Evolutionary conservation across 352 stramenopile species (phyloP), one percentile per base, ranked within the genome.

Genomic region (Phytopythium boreale): DNA sequence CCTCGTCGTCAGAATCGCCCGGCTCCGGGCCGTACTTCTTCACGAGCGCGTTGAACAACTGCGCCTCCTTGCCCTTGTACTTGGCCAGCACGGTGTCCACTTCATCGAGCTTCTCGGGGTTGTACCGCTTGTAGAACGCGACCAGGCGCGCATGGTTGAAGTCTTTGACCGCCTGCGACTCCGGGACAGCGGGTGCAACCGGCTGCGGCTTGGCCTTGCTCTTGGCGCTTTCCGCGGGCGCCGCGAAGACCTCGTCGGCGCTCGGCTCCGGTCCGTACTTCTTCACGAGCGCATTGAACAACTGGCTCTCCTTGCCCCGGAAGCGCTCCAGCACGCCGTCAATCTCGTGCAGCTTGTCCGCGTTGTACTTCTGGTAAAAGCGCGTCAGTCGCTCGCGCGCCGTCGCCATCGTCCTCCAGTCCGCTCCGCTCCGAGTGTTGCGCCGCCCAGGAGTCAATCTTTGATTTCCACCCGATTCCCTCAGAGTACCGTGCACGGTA

Each of bases 341-440:
- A 56, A 92, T 87, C 69, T 94, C 86, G 51, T 90, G 71, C 67
- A 92, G 70, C 79, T 94, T 94, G 65, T 91, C 77, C 20, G 79
- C 68, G 64, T 92, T 94, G 72, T 94, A 92, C 74, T 94, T 92
- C 51, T 76, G 75, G 71, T 94, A 94, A 79, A 94, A 94, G 61
- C 84, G 82, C 74, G 78, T 77, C 36, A 94, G 64, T 44, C 86
- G 86, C 66, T 87, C 82, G 62, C 74, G 82, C 50, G 87, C 71
- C 55, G 81, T 67, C 49, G 80, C 75, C 82, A 89, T 91, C 47
- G 9, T 68, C 41, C 37, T 10, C 0, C 41, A 51, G 10, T 34
- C 47, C 5, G 19, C 0, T 26, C n/a, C 7, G 17, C 26, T 15
- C 22, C 29, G 49, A 36, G 22, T 22, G 49, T 7, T 46, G 14